Conservation (phyloP, 1,284 basidiomycete genomes). For the Microbotryum lychnidis-dioicae region DNA sequence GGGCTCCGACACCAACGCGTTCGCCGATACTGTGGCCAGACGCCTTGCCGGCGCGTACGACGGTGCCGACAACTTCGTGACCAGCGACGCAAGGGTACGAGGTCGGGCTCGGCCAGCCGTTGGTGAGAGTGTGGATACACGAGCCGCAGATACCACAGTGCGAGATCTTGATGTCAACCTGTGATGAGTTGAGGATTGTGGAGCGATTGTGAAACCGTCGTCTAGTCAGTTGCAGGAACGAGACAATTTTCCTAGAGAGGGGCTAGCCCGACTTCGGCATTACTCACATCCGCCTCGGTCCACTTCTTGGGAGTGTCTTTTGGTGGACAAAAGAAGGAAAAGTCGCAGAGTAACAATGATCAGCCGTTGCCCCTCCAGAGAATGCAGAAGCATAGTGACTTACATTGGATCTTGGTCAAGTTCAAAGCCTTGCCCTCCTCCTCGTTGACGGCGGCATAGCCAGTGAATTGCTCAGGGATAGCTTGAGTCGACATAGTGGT, state of each 20-base stretch:
- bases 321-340: no score
- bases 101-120: constrained; percentile 24
- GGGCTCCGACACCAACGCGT: constrained; percentile 47
- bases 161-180: constrained; percentile 26
- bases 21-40: constrained; percentile 43
- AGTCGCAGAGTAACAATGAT: background rate
- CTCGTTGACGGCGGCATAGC: constrained; percentile 22
- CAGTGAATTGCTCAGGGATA: constrained; percentile 25
- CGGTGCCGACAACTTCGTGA: constrained; percentile 40
- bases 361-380: no score
- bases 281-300: constrained; percentile 6
- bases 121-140: constrained; percentile 18
- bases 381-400: background rate
- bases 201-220: background rate
- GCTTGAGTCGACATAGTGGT: constrained; percentile 4
- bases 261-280: background rate
- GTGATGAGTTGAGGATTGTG: background rate
- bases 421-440: constrained; percentile 8
- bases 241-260: background rate
- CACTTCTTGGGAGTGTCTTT: constrained; percentile 28
- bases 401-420: constrained; percentile 3
- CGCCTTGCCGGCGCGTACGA: constrained; percentile 45
- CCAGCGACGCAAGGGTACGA: constrained; percentile 8
- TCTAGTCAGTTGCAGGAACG: background rate
- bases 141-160: constrained; percentile 17